Percentiles rank a stretch among this genome's conserved stretches.
These are phyloP conservation scores for Saraca asoca DNA, from an alignment of 331 rosid species.

Conservation along the genomic window DNA sequence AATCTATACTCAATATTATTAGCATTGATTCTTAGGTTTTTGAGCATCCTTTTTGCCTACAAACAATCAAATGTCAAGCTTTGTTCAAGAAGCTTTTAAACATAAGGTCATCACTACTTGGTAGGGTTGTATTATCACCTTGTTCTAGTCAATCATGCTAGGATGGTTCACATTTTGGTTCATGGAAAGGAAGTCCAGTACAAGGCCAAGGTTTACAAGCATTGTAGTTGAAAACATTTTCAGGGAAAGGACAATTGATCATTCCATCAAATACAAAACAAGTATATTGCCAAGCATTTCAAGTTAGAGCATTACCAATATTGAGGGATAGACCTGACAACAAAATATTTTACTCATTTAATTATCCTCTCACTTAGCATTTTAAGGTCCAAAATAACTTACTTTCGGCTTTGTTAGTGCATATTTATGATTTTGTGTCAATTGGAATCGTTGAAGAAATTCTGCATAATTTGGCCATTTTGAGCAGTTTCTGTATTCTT, in stretches of 20 bases:
- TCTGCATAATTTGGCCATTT: too few species aligned
- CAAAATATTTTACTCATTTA: too few species aligned
- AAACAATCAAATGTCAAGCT: not conserved
- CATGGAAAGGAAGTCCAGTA: slow-evolving; percentile 35
- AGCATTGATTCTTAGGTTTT: slow-evolving; percentile 38
- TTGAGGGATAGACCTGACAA: slow-evolving; percentile 48
- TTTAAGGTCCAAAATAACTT: too few species aligned
- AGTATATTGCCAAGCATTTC: not conserved
- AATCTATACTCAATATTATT: slow-evolving; percentile 42
- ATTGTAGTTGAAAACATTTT: slow-evolving; percentile 48
- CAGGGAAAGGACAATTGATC: not conserved
- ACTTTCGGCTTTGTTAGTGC: too few species aligned
- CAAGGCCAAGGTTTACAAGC: slow-evolving; percentile 44
- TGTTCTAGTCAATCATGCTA: slow-evolving; percentile 35
- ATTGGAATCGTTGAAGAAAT: too few species aligned
- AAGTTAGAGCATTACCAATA: slow-evolving; percentile 30
- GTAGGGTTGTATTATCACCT: slow-evolving; percentile 31
- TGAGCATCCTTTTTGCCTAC: slow-evolving; percentile 45
- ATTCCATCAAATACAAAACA: not conserved
- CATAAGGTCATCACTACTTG: too few species aligned
- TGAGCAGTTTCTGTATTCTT: too few species aligned
- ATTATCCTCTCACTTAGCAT: too few species aligned
- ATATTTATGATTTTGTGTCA: too few species aligned
- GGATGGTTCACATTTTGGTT: slow-evolving; percentile 33
- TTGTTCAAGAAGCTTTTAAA: not conserved